Base-by-base conservation (phyloP, 352 stramenopile species). In the Phytophthora sp. region DNA sequence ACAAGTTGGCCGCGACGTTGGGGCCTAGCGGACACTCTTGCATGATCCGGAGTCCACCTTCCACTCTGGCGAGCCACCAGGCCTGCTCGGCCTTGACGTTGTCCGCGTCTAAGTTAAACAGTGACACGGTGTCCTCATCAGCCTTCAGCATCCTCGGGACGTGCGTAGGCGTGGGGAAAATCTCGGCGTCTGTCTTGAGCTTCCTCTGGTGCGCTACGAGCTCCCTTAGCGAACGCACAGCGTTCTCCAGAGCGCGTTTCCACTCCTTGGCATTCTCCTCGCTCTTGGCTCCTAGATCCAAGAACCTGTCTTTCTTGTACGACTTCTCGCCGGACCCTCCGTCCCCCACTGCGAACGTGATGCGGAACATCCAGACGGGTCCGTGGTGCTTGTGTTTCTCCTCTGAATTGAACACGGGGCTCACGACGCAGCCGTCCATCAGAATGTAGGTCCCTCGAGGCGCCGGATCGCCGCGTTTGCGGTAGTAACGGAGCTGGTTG, bases 371-470 rank as follows among this genome's bases (percentile, higher is more conserved):
- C 84, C 85, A 94, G 21, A 94, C 88, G 12, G 85, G 86, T 0
- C 78, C 88, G 66, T 96, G 86, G 61, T 96, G 88, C 36, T 88
- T 89, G 73, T 96, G 87, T 70, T 94, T 96, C 71, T 96, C 88
- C 57, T 95, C 87, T 36, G 86, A 94, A 61, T 94, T 94, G 50
- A 94, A 94, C 24, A 96, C 85, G 16, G 66, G 73, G 33, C 86
- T 89, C 35, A 95, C 86, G 6, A 89, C 61, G 55, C 88, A 96
- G 45, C 71, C 82, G 45, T 94, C 84, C 26, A 85, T 96, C 46
- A 96, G 77, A 58, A 96, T 83, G 73, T 94, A 94, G 11, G 88
- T 95, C 33, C 87, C 86, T 39, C 87, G 79, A 36, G 88, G 88
- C 4, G 88, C 83, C 8, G 85, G 86, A 50, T 96, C 88, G 6